Percentiles rank a stretch among this genome's conserved stretches.
Evolutionary conservation across 1,139 yeast species (phyloP).

Genomic region (Debaryomyces nepalensis): DNA sequence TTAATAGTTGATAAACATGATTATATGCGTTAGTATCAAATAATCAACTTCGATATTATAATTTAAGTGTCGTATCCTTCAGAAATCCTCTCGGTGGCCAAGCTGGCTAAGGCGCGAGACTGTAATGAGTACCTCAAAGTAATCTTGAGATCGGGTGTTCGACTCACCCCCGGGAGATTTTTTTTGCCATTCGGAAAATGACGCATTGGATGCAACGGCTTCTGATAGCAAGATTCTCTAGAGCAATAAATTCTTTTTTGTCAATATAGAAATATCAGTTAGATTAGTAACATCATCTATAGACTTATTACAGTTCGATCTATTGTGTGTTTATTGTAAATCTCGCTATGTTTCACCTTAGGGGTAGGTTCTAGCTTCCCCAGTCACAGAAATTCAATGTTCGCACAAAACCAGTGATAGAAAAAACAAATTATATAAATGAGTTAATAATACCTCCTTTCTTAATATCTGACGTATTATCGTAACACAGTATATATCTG

Average conservation of each 20-base stretch:
- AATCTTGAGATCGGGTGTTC: conserved; percentile 85
- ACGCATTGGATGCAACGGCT: too few species aligned
- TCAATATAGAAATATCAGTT: too few species aligned
- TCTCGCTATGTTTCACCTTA: background rate
- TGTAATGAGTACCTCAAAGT: conserved; percentile 59
- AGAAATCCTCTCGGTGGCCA: conserved; percentile 67
- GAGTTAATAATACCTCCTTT: conserved; percentile 1
- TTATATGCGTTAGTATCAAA: too few species aligned
- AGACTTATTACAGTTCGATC: too few species aligned
- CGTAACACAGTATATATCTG: background rate
- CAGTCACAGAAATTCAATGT: background rate
- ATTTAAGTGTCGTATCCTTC: too few species aligned
- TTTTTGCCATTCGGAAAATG: conserved; percentile 35
- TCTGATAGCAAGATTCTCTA: too few species aligned
- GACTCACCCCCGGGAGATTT: conserved; percentile 82
- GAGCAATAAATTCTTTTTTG: too few species aligned
- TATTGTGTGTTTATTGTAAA: background rate
- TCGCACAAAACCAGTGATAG: conserved; percentile 3
- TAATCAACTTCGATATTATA: background rate
- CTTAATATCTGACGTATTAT: background rate
- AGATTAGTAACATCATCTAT: too few species aligned
- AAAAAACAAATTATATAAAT: conserved; percentile 5
- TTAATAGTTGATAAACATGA: too few species aligned
- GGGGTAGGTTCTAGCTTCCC: background rate
- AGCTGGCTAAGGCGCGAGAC: conserved; percentile 86